These are phyloP conservation scores for Quillaja saponaria DNA, from an alignment of 306 rosid genomes.

Conservation along the genomic window DNA sequence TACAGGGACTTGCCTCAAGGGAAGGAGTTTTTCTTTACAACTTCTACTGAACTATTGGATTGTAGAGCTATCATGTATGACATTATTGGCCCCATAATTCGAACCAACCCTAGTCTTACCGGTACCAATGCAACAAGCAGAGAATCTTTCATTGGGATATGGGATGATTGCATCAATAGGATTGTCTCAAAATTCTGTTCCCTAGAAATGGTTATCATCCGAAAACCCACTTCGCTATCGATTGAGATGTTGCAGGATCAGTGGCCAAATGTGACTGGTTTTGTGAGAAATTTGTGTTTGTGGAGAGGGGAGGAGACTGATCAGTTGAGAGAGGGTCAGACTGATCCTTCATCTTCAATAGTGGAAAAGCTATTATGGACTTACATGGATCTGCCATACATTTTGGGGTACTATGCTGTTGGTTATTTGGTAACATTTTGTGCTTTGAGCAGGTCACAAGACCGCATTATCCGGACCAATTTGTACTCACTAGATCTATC, in stretches of 20 bases:
- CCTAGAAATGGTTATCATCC: conserved; percentile 41
- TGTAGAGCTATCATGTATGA: conserved; percentile 66
- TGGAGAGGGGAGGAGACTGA: conserved; percentile 95
- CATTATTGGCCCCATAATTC: conserved; percentile 57
- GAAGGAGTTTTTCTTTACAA: conserved; percentile 67
- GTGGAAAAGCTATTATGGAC: conserved; percentile 68
- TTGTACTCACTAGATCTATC: conserved; percentile 56
- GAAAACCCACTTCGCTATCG: conserved; percentile 44
- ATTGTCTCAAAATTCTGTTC: conserved; percentile 59
- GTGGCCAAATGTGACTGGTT: conserved; percentile 86
- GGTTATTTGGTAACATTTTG: conserved; percentile 70
- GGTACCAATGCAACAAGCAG: conserved; percentile 38
- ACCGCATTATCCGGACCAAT: conserved; percentile 57
- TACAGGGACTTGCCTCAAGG: conserved; percentile 75
- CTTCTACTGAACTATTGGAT: conserved; percentile 52
- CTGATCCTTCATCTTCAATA: conserved; percentile 54
- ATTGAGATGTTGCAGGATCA: conserved; percentile 60
- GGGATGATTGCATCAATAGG: conserved; percentile 91
- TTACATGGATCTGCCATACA: conserved; percentile 67
- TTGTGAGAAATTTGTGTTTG: conserved; percentile 60
- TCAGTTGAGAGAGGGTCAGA: conserved; percentile 43
- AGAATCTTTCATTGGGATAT: conserved; percentile 70
- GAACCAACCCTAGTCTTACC: conserved; percentile 47
- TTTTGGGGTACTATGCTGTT: conserved; percentile 73
- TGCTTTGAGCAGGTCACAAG: conserved; percentile 61